Evolutionary conservation across 495 filamentous ascomycete species (phyloP).

Genomic region (Tuber melanosporum): DNA sequence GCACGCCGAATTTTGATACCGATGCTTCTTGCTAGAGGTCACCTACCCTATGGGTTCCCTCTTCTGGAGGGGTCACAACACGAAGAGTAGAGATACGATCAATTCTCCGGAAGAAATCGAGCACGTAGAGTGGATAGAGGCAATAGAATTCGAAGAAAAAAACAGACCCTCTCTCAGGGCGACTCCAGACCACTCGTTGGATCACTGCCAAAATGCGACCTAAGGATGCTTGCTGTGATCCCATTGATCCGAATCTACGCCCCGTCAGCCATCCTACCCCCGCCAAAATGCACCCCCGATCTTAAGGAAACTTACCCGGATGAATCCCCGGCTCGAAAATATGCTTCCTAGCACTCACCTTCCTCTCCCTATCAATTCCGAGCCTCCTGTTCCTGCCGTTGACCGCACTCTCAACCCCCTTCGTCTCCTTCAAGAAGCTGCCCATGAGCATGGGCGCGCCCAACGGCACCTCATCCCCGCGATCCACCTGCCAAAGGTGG

Average conservation of each 20-base stretch:
- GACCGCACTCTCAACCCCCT: conserved; percentile 55
- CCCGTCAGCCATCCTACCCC: conserved; percentile 12
- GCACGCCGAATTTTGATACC: neutral
- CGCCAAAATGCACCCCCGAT: conserved; percentile 6
- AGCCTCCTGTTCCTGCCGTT: conserved; percentile 61
- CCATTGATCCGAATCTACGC: conserved; percentile 33
- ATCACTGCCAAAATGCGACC: neutral
- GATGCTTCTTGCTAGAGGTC: neutral
- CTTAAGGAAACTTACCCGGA: conserved; percentile 46
- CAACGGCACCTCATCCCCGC: conserved; percentile 68
- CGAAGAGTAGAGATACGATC: neutral
- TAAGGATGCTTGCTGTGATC: conserved; percentile 30
- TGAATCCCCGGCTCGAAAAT: conserved; percentile 57
- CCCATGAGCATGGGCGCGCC: conserved; percentile 73
- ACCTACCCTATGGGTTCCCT: neutral
- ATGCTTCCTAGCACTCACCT: conserved; percentile 57
- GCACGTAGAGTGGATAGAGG: neutral
- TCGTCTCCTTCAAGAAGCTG: conserved; percentile 56
- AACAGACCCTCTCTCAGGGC: neutral
- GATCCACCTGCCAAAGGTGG: conserved; percentile 81
- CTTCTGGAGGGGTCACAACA: neutral
- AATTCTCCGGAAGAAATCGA: neutral
- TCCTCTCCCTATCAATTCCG: conserved; percentile 54
- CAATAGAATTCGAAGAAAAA: neutral
- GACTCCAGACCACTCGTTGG: too few relatives aligned